These are phyloP conservation scores for Ochetophila trinervis DNA, from an alignment of 306 rosid genomes.

Conservation along the genomic window DNA sequence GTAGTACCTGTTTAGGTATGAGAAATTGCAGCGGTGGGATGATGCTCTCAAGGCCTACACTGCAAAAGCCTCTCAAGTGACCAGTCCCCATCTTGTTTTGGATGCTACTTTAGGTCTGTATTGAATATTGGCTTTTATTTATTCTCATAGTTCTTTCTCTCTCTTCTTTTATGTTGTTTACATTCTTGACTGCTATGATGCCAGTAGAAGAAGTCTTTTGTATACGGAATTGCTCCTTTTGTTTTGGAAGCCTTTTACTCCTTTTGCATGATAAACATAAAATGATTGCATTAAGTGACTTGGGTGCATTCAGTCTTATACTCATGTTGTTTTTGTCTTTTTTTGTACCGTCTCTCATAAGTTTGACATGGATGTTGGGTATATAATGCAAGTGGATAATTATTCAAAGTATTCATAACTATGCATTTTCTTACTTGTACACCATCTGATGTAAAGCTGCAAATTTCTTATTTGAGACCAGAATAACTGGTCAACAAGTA, in stretches of 20 bases:
- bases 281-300: neutral
- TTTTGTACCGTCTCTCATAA: too few relatives aligned
- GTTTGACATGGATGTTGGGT: too few relatives aligned
- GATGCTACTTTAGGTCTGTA: constrained; percentile 85
- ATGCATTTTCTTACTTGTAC: too few relatives aligned
- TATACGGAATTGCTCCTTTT: neutral
- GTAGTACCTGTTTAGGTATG: constrained; percentile 61
- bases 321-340: too few relatives aligned
- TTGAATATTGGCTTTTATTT: neutral
- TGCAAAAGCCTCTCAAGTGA: constrained; percentile 70
- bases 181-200: neutral
- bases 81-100: constrained; percentile 65
- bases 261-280: neutral
- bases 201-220: neutral
- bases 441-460: too few relatives aligned
- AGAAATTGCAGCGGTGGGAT: constrained; percentile 98
- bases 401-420: too few relatives aligned
- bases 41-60: constrained; percentile 98
- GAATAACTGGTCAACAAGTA: too few relatives aligned
- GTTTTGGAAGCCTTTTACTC: neutral
- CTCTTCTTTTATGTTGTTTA: neutral
- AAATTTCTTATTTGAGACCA: too few relatives aligned
- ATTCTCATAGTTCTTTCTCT: constrained; percentile 4
- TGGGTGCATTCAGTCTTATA: too few relatives aligned
- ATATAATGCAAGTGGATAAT: too few relatives aligned